Evolutionary conservation across 1,139 yeast species (phyloP).

Genomic region (Candida dubliniensis): DNA sequence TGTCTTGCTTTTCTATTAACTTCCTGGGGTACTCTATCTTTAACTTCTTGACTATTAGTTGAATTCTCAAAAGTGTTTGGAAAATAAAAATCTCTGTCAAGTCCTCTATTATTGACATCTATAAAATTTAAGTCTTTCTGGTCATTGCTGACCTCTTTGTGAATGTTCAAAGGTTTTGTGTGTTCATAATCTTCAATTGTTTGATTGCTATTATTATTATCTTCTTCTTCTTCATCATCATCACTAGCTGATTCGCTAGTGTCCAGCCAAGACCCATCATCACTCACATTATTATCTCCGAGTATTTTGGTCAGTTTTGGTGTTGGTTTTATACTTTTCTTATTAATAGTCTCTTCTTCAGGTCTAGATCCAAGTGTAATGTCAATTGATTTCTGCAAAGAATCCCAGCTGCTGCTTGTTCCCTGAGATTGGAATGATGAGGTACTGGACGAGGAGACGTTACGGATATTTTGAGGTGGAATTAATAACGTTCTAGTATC

Average conservation of each 20-base stretch:
- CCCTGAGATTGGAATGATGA: slow-evolving; percentile 8
- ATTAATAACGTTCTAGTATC: not conserved
- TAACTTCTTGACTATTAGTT: slow-evolving; percentile 32
- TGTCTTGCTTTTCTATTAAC: slow-evolving; percentile 20
- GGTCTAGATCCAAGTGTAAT: slow-evolving; percentile 15
- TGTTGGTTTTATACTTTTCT: not conserved
- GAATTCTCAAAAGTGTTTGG: slow-evolving; percentile 37
- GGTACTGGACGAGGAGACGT: slow-evolving; percentile 6
- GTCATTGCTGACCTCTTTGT: not conserved
- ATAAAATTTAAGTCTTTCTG: not conserved
- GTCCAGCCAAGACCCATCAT: slow-evolving; percentile 12
- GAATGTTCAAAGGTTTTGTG: slow-evolving; percentile 13
- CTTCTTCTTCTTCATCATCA: slow-evolving; percentile 3
- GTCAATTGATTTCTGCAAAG: slow-evolving; percentile 37
- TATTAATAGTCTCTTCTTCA: not conserved
- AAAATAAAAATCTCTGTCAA: slow-evolving; percentile 38
- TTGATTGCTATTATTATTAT: slow-evolving; percentile 1
- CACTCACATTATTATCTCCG: slow-evolving; percentile 10
- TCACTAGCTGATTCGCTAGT: slow-evolving; percentile 5
- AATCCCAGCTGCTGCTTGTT: slow-evolving; percentile 31
- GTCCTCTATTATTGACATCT: slow-evolving; percentile 27
- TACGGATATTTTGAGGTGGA: not conserved
- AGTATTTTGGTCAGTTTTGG: slow-evolving; percentile 8
- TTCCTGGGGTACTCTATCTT: slow-evolving; percentile 5
- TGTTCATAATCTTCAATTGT: slow-evolving; percentile 3